phyloP scores from a whole-genome alignment of 768 basidiomycete species.

The Auricularia heimuer region DNA sequence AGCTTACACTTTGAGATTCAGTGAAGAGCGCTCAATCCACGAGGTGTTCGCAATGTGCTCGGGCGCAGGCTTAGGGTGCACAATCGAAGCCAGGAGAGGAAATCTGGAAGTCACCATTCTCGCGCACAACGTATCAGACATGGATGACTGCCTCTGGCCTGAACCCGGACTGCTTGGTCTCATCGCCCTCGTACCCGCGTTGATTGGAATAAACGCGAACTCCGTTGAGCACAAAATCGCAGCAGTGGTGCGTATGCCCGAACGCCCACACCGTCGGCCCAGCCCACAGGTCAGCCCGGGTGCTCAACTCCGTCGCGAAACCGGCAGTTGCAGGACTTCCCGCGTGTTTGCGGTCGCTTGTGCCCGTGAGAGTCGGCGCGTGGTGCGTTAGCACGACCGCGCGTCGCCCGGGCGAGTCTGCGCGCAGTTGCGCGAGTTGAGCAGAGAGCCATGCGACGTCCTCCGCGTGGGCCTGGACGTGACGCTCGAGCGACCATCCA shows the following conservation, averaged over 20 bases:
- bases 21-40: too few relatives aligned
- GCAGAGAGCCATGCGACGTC: constrained; percentile 26
- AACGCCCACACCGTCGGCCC: constrained; percentile 25
- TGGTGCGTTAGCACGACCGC: constrained; percentile 32
- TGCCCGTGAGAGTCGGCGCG: constrained; percentile 28
- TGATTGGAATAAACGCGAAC: not conserved
- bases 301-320: constrained; percentile 24
- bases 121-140: not conserved
- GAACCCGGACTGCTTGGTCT: not conserved
- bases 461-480: constrained; percentile 15
- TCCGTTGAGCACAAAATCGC: not conserved
- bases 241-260: constrained; percentile 1
- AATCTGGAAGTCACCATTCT: not conserved
- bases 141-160: not conserved
- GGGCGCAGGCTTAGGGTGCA: too few relatives aligned
- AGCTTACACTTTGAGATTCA: too few relatives aligned
- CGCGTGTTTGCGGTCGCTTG: constrained; percentile 21
- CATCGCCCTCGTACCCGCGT: constrained; percentile 1
- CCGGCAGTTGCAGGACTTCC: constrained; percentile 19
- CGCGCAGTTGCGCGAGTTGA: constrained; percentile 15
- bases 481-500: constrained; percentile 18
- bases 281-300: constrained; percentile 21
- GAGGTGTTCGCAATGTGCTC: too few relatives aligned
- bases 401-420: constrained; percentile 20
- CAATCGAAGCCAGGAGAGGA: too few relatives aligned